Percentiles rank a stretch among this genome's conserved stretches.
Evolutionary conservation across 306 rosid species (phyloP).

Genomic region (Cucumis hystrix): DNA sequence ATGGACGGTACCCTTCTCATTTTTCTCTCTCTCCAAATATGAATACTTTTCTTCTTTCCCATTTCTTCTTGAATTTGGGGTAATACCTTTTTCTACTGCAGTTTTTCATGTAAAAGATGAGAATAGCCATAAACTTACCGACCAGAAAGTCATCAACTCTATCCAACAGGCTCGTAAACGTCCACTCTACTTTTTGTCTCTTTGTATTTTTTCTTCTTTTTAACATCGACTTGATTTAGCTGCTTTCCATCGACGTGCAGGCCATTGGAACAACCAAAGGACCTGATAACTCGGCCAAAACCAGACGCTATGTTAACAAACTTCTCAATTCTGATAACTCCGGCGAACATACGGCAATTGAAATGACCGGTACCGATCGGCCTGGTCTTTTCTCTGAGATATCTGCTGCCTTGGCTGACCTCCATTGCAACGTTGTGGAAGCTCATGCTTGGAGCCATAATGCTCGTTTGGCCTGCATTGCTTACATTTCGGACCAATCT

Average conservation of each 20-base stretch:
- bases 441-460: slow-evolving; percentile 76
- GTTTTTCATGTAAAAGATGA: slow-evolving; percentile 56
- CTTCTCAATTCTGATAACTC: slow-evolving; percentile 4
- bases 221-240: not conserved
- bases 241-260: slow-evolving; percentile 5
- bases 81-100: slow-evolving; percentile 2
- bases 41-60: not conserved
- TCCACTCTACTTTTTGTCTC: not conserved
- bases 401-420: slow-evolving; percentile 41
- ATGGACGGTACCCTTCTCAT: slow-evolving; percentile 40
- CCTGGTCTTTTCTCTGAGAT: slow-evolving; percentile 63
- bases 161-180: slow-evolving; percentile 28
- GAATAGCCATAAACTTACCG: slow-evolving; percentile 42
- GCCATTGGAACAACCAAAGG: slow-evolving; percentile 35
- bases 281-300: slow-evolving; percentile 14
- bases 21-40: not conserved
- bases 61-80: not conserved
- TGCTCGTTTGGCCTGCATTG: slow-evolving; percentile 44
- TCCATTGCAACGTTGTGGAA: slow-evolving; percentile 48
- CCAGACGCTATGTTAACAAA: slow-evolving; percentile 14
- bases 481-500: slow-evolving; percentile 50
- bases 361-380: slow-evolving; percentile 40
- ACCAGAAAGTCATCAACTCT: slow-evolving; percentile 32
- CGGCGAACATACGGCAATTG: slow-evolving; percentile 35
- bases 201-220: too few species aligned